A percentile compares a stretch with the other conserved stretches of the same genome.
Evolutionary conservation across 495 filamentous ascomycete genomes (phyloP).

Genomic region (Hyaloscypha finlandica): DNA sequence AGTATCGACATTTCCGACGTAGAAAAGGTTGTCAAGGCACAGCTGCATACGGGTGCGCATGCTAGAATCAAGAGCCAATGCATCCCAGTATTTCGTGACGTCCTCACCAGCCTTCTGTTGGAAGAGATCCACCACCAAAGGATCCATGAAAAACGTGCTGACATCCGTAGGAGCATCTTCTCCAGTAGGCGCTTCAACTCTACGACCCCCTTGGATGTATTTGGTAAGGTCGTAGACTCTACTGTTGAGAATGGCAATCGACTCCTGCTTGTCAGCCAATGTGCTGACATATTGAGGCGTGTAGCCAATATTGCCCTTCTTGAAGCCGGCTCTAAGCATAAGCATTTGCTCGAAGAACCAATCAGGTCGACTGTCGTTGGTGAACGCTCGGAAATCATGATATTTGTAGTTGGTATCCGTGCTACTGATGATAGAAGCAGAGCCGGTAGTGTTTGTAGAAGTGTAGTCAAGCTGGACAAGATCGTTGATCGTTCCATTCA

Average conservation of each 20-base stretch:
- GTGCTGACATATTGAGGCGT: slow-evolving; percentile 73
- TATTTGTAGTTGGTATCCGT: slow-evolving; percentile 76
- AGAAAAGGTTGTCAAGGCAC: slow-evolving; percentile 95
- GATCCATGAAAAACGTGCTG: slow-evolving; percentile 81
- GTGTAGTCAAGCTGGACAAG: slow-evolving; percentile 81
- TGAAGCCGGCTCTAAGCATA: slow-evolving; percentile 72
- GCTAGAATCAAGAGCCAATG: slow-evolving; percentile 55
- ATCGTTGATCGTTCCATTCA: slow-evolving; percentile 62
- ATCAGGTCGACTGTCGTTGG: slow-evolving; percentile 77
- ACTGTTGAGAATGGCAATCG: slow-evolving; percentile 77
- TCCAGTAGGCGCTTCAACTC: slow-evolving; percentile 55
- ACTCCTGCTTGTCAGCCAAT: slow-evolving; percentile 61
- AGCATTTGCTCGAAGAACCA: slow-evolving; percentile 91
- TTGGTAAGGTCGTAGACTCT: slow-evolving; percentile 90
- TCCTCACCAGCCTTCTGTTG: slow-evolving; percentile 73
- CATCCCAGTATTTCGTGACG: slow-evolving; percentile 80
- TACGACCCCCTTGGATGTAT: slow-evolving; percentile 78
- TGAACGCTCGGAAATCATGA: slow-evolving; percentile 90
- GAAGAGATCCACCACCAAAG: slow-evolving; percentile 74
- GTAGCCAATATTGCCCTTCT: slow-evolving; percentile 88
- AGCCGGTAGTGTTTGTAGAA: slow-evolving; percentile 70
- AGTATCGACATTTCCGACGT: slow-evolving; percentile 89
- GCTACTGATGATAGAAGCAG: slow-evolving; percentile 60
- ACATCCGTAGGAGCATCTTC: slow-evolving; percentile 48
- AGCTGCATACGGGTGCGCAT: slow-evolving; percentile 69